A percentile compares a stretch with the other conserved stretches of the same genome.
phyloP scores from a whole-genome alignment of 2,329 filamentous ascomycete species.

The Colletotrichum aenigma region DNA sequence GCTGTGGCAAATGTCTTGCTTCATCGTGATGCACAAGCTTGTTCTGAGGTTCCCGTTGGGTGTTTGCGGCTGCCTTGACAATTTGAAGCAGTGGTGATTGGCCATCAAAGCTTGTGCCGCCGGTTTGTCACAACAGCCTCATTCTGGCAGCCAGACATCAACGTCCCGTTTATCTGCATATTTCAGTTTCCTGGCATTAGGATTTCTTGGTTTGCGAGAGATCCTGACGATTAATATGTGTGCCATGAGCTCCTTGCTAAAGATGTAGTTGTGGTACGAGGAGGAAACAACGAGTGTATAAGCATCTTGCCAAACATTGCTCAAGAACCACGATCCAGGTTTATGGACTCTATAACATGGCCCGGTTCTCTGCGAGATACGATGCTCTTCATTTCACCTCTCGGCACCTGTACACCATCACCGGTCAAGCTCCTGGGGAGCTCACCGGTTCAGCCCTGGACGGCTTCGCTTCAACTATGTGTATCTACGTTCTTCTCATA shows the following conservation, averaged over 20 bases:
- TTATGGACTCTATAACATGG: not conserved
- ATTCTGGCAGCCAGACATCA: not conserved
- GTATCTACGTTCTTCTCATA: not conserved
- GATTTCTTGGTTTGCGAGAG: not conserved
- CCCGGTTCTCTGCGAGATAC: not conserved
- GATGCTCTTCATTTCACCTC: not conserved
- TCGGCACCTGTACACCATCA: not conserved
- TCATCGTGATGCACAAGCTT: not conserved
- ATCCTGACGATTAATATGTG: accelerated
- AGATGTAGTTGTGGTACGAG: not conserved
- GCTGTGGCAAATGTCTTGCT: not conserved
- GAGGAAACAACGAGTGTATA: accelerated
- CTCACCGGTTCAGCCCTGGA: not conserved
- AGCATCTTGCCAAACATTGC: not conserved
- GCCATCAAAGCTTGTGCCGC: not conserved
- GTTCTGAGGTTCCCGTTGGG: not conserved
- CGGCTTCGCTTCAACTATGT: not conserved
- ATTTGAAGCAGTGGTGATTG: not conserved
- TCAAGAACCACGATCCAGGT: not conserved
- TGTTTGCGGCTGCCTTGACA: not conserved
- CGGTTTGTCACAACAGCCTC: not conserved
- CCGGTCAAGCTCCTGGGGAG: not conserved
- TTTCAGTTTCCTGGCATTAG: not conserved
- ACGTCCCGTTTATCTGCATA: not conserved
- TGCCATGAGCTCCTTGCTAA: not conserved